These are phyloP conservation scores for Trichoderma sp. DNA, from an alignment of 2,329 filamentous ascomycete genomes.

Conservation along the genomic window DNA sequence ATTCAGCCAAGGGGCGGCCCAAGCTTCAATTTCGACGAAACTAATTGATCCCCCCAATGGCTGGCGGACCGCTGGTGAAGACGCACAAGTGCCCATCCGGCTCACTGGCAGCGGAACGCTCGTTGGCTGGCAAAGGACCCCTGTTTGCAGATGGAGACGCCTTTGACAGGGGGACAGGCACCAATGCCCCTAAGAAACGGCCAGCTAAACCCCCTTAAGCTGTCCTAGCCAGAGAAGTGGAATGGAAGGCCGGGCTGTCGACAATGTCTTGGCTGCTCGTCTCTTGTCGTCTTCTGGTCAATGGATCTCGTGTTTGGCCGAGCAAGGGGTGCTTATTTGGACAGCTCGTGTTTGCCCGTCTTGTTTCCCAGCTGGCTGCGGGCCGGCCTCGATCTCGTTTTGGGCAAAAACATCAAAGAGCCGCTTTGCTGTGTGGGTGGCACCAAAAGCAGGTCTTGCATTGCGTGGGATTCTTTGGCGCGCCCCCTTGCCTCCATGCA, in stretches of 20 bases:
- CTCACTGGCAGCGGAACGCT: neutral
- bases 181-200: conserved; percentile 8
- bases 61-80: conserved; percentile 1
- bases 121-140: conserved; percentile 2
- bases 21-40: conserved; percentile 19
- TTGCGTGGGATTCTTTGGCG: neutral
- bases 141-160: conserved; percentile 10
- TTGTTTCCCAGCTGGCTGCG: neutral
- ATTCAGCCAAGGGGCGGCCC: neutral
- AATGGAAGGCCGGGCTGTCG: conserved; percentile 11
- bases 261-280: neutral
- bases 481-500: conserved; percentile 16
- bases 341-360: neutral
- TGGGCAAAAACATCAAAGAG: neutral
- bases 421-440: conserved; percentile 2
- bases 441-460: neutral
- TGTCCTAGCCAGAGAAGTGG: neutral
- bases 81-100: neutral
- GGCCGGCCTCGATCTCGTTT: neutral
- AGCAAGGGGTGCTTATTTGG: neutral
- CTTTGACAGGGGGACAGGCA: conserved; percentile 4
- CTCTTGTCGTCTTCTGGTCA: neutral
- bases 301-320: neutral
- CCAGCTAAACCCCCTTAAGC: conserved; percentile 19
- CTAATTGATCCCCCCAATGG: conserved; percentile 1